Evolutionary conservation across 768 basidiomycete species (phyloP).

Genomic region (Agaricus blazei): DNA sequence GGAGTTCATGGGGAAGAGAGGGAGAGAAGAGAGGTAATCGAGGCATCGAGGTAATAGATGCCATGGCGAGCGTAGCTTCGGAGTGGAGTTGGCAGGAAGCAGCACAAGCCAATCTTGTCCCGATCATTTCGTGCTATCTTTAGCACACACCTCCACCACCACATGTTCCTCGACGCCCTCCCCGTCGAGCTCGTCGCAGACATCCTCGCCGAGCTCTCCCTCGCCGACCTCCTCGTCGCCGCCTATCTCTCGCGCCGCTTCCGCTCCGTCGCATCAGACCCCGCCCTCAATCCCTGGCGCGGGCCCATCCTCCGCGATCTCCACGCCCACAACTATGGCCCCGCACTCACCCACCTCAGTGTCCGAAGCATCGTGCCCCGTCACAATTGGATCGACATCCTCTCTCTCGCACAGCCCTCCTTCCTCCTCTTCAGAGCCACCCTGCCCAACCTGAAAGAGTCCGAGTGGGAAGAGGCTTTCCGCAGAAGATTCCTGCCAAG

Average conservation of each 20-base stretch:
- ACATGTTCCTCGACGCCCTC: slow-evolving; percentile 42
- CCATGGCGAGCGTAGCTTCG: slow-evolving; percentile 1
- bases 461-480: slow-evolving; percentile 77
- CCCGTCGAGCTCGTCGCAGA: slow-evolving; percentile 78
- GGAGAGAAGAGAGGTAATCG: slow-evolving; percentile 14
- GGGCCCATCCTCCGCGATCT: slow-evolving; percentile 61
- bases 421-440: slow-evolving; percentile 68
- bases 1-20: slow-evolving; percentile 25
- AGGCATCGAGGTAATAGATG: slow-evolving; percentile 10
- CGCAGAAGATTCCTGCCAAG: slow-evolving; percentile 67
- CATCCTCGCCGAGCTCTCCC: slow-evolving; percentile 64
- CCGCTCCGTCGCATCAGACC: slow-evolving; percentile 52
- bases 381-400: slow-evolving; percentile 76
- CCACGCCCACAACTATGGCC: slow-evolving; percentile 39
- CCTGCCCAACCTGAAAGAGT: slow-evolving; percentile 57
- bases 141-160: neutral
- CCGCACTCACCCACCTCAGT: slow-evolving; percentile 51
- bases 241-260: slow-evolving; percentile 61
- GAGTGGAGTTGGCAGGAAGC: neutral
- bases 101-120: neutral
- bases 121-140: slow-evolving; percentile 7
- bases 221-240: slow-evolving; percentile 51
- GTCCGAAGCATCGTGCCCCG: slow-evolving; percentile 61
- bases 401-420: slow-evolving; percentile 53
- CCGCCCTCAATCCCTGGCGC: slow-evolving; percentile 72